Percentiles rank a stretch among this genome's conserved stretches.
These are phyloP conservation scores for Hypsizygus marmoreus DNA, from an alignment of 768 basidiomycete species.

Conservation along the genomic window DNA sequence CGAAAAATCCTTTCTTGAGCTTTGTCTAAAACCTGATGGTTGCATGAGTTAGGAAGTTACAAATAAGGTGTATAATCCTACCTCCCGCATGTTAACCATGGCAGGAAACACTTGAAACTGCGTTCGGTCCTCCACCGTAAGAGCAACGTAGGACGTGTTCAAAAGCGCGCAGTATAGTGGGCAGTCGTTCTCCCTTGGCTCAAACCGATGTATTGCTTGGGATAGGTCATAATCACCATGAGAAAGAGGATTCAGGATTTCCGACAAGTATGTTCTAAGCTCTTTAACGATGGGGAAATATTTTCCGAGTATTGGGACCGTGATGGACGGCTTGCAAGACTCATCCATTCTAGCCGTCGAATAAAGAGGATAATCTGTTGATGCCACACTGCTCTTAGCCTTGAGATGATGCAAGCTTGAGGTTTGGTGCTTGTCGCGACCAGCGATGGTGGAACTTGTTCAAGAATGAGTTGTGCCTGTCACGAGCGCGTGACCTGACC, in stretches of 20 bases:
- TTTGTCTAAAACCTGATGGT: constrained; percentile 56
- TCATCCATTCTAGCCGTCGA: too few species aligned
- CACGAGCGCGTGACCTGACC: constrained; percentile 16
- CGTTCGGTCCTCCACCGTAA: constrained; percentile 20
- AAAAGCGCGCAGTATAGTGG: constrained; percentile 38
- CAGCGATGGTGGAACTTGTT: too few species aligned
- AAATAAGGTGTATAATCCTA: constrained; percentile 19
- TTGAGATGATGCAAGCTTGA: too few species aligned
- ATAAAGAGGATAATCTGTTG: too few species aligned
- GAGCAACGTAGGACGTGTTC: constrained; percentile 48
- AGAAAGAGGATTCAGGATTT: constrained; percentile 30
- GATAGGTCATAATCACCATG: constrained; percentile 4
- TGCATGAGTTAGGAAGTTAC: background rate
- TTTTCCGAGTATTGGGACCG: constrained; percentile 36
- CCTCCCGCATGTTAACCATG: constrained; percentile 57
- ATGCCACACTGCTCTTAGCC: too few species aligned
- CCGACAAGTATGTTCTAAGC: constrained; percentile 39
- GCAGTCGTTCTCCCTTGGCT: constrained; percentile 25
- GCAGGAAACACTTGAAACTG: constrained; percentile 35
- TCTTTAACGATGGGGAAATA: constrained; percentile 45
- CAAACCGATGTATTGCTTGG: constrained; percentile 8
- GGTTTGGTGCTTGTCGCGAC: too few species aligned
- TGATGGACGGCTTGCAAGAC: constrained; percentile 7
- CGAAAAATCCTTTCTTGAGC: constrained; percentile 59
- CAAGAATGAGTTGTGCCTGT: background rate